Evolutionary conservation across 345 rosid genomes (phyloP), one percentile per base, ranked within the genome.

Genomic region (Laguncularia racemosa): DNA sequence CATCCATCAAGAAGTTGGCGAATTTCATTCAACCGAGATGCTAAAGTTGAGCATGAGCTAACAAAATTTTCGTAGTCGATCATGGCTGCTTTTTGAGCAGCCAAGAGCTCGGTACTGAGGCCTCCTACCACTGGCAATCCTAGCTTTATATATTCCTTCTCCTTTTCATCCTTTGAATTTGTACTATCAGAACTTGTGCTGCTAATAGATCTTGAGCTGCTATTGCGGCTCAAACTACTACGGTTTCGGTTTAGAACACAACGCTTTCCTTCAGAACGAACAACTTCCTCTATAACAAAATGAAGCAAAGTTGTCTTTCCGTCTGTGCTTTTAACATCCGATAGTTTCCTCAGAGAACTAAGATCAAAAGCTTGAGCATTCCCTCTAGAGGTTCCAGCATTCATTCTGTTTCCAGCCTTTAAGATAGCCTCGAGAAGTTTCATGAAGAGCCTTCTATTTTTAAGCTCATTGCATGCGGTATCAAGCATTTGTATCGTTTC

Each of bases 401-500:
- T 93, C 99, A 93, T 93, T 5, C 97, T 72, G 52, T 93, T 89
- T 0, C 99, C 99, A 15, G 97, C 91, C 78, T 93, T 89, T 9
- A 93, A 89, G 52, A 93, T 72, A 2, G 99, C 99, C 55, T 93
- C 99, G 8, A 93, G 65, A 19, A 93, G 91, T 72, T 89, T 93
- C 49, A 85, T 62, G 9, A 93, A 93, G 16, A 93, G 67, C n/a
- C 96, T 84, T 15, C 81, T 76, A n/a, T 71, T 74, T 19, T 81
- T 74, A 0, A 93, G 90, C 73, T 89, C 96, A 62, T 68, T 79
- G 46, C 96, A 86, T 2, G 84, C 99, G 13, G 59, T 50, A 45
- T 84, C 87, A 16, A 92, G 80, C 3, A 68, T 73, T 47, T 77
- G 75, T 19, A 86, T 53, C 16, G 60, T 55, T 16, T 76, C 84